Evolutionary conservation across 441 rosid genomes (phyloP), one percentile per base, ranked within the genome.

Genomic region (Manihot esculenta): DNA sequence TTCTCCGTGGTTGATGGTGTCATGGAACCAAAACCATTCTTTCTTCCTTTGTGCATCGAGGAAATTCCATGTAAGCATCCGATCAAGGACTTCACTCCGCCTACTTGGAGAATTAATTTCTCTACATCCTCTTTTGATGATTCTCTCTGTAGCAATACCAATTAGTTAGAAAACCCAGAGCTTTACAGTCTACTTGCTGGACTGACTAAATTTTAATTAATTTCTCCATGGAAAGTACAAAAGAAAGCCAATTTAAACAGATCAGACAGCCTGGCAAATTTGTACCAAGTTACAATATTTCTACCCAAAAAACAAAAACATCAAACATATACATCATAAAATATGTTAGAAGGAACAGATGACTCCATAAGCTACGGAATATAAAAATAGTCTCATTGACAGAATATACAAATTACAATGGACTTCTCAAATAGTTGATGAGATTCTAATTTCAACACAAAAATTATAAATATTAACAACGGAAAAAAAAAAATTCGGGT

Each of bases 41-140:
- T 68, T 33, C 73, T 76, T 62, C 54, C 79, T 48, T 80, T 86
- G 2, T 71, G 78, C 76, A 81, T 81, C 24, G 85, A 69, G 54
- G 91, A 70, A 68, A 83, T 69, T 3, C 90, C 86, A 49, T 88
- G 94, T 51, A 92, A 63, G 82, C 84, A 83, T 20, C 92, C 82
- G 2, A 92, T 82, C 44, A 89, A 73, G 9, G 91, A 81, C 56
- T 92, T 87, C 14, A 87, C 74, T 18, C 90, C 93, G 0, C 90
- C 88, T 0, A 86, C 76, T 83, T 83, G 82, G 45, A 82, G 80
- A 70, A 87, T 89, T 8, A 87, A 76, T 71, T 58, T 84, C 83
- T 85, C 95, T 11, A 89, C 76, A 42, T 87, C 94, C 70, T 79
- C 83, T 70, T 87, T 89, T 0, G 91, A 79, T 7, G 26, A 58